phyloP scores from a whole-genome alignment of 2,329 filamentous ascomycete genomes.

The Beauveria sp. region DNA sequence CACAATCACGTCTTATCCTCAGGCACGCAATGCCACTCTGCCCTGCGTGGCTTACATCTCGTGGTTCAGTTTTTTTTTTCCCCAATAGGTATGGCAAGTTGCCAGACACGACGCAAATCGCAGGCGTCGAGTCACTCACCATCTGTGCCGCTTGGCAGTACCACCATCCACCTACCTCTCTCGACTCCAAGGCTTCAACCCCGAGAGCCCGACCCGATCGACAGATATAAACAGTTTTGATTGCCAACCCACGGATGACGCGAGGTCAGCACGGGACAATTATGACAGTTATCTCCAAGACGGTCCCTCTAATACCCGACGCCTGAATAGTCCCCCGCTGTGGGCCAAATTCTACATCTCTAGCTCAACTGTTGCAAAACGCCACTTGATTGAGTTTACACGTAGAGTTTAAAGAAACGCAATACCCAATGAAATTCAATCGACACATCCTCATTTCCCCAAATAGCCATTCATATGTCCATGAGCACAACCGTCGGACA shows the following conservation, averaged over 20 bases:
- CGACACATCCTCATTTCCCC: not conserved
- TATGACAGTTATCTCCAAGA: not conserved
- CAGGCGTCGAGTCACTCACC: not conserved
- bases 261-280: not conserved
- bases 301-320: not conserved
- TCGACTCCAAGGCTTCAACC: too few relatives aligned
- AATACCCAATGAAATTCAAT: not conserved
- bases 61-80: too few relatives aligned
- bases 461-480: not conserved
- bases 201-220: too few relatives aligned
- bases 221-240: too few relatives aligned
- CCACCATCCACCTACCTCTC: not conserved
- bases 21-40: too few relatives aligned
- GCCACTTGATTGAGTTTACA: not conserved
- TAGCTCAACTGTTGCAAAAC: not conserved
- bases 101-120: too few relatives aligned
- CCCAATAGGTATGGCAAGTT: too few relatives aligned
- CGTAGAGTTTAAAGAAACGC: not conserved
- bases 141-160: not conserved
- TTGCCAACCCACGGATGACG: not conserved
- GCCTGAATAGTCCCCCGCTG: not conserved
- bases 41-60: too few relatives aligned
- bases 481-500: not conserved
- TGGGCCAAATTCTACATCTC: too few relatives aligned
- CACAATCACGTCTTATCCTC: too few relatives aligned